Conservation (phyloP, 2,329 filamentous ascomycete genomes). For the Beauveria bassiana region DNA sequence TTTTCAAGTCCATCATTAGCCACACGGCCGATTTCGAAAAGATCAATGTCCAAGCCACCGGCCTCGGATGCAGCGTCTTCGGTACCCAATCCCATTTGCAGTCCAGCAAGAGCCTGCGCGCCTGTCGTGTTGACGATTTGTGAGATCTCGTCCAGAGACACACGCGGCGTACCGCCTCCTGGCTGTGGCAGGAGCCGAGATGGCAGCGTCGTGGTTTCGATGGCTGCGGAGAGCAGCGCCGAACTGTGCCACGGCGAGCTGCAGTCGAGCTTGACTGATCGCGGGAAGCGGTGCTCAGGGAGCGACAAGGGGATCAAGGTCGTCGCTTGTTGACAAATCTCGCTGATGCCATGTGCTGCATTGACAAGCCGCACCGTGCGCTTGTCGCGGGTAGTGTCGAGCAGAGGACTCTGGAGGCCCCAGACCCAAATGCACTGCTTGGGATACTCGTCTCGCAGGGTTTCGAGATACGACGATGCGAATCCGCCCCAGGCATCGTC, state of each 20-base stretch:
- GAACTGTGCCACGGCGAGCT: constrained; percentile 72
- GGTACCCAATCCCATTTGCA: constrained; percentile 55
- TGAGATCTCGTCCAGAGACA: constrained; percentile 54
- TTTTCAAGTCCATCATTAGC: constrained; percentile 4
- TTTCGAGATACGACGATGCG: constrained; percentile 63
- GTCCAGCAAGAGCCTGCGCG: constrained; percentile 69
- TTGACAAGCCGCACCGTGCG: constrained; percentile 57
- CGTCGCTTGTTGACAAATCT: constrained; percentile 63
- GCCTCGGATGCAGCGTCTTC: constrained; percentile 22
- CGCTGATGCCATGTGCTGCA: constrained; percentile 61
- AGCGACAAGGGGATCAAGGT: constrained; percentile 69
- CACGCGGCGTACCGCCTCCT: constrained; percentile 27
- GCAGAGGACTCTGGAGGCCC: constrained; percentile 61
- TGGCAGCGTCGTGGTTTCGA: constrained; percentile 74
- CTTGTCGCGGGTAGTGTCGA: constrained; percentile 44
- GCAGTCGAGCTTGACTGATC: constrained; percentile 51
- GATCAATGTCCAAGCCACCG: constrained; percentile 23
- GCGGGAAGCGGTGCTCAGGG: constrained; percentile 47
- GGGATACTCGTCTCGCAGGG: constrained; percentile 80
- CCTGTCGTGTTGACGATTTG: constrained; percentile 65
- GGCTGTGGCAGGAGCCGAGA: constrained; percentile 52
- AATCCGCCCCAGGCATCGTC: constrained; percentile 83
- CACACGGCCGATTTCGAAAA: constrained; percentile 19
- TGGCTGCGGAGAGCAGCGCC: constrained; percentile 64
- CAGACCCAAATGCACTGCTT: constrained; percentile 84